Evolutionary conservation across 208 protist genomes (phyloP).

Genomic region (Entamoeba histolytica): DNA sequence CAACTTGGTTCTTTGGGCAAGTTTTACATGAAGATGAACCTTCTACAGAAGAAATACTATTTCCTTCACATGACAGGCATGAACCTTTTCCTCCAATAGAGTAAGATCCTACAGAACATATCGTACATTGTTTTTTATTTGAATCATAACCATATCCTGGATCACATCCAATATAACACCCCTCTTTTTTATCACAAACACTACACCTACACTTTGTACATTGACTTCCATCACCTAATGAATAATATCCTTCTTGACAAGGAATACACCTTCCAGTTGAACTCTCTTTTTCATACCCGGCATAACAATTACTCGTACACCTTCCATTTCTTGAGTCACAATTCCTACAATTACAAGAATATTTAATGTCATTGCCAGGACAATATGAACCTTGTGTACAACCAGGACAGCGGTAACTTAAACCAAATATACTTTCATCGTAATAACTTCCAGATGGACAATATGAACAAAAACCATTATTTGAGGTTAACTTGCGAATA

Average conservation of each 20-base stretch:
- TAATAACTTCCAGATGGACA: not conserved
- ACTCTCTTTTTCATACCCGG: not conserved
- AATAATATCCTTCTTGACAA: not conserved
- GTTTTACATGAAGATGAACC: not conserved
- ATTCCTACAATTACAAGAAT: not conserved
- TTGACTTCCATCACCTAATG: not conserved
- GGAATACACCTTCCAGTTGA: not conserved
- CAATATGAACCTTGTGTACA: not conserved
- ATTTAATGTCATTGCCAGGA: not conserved
- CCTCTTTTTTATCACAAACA: too few relatives aligned
- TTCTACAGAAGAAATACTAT: not conserved
- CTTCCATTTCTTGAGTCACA: not conserved
- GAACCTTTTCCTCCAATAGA: not conserved
- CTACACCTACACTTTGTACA: too few relatives aligned
- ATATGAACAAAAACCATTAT: too few relatives aligned
- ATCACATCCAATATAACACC: not conserved
- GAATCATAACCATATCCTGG: not conserved
- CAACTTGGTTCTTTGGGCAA: not conserved
- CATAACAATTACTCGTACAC: not conserved
- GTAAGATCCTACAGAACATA: not conserved
- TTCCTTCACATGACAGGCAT: not conserved
- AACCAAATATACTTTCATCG: not conserved
- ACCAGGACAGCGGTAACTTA: not conserved
- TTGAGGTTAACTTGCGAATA: accelerated
- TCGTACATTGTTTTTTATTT: not conserved